Percentiles rank a stretch among this genome's conserved stretches.
phyloP scores from a whole-genome alignment of 306 rosid genomes.

The Glycine latifolia region DNA sequence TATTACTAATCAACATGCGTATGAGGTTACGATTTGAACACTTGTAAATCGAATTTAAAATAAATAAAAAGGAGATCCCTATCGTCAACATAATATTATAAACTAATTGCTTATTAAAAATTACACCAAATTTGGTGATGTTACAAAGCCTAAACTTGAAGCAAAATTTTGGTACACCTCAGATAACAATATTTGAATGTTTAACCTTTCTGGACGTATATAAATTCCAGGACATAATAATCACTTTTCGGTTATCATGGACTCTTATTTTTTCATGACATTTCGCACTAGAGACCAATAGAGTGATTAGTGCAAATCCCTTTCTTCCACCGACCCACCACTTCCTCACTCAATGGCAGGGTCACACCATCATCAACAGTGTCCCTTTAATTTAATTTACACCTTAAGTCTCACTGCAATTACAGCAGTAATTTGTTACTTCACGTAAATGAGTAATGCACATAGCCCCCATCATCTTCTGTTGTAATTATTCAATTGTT shows the following conservation, averaged over 20 bases:
- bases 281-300: background rate
- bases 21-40: too few species aligned
- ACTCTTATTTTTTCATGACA: slow-evolving; percentile 5
- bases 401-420: slow-evolving; percentile 43
- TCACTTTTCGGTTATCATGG: slow-evolving; percentile 37
- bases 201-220: background rate
- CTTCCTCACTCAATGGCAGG: slow-evolving; percentile 43
- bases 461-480: slow-evolving; percentile 1
- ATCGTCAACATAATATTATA: background rate
- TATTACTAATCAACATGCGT: too few species aligned
- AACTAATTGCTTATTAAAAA: background rate
- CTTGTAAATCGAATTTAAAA: too few species aligned
- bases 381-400: background rate
- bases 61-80: too few species aligned
- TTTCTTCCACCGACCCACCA: slow-evolving; percentile 70
- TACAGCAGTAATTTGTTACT: slow-evolving; percentile 27
- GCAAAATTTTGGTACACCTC: slow-evolving; percentile 9
- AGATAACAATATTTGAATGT: background rate
- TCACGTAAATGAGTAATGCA: slow-evolving; percentile 38
- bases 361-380: slow-evolving; percentile 39
- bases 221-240: slow-evolving; percentile 37
- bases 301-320: slow-evolving; percentile 41
- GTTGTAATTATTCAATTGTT: slow-evolving; percentile 49
- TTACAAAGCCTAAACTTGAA: slow-evolving; percentile 15
- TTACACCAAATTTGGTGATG: background rate